Evolutionary conservation across 371 early-diverging fungal genomes (phyloP), one percentile per base, ranked within the genome.

Genomic region (Mortierella polycephala): DNA sequence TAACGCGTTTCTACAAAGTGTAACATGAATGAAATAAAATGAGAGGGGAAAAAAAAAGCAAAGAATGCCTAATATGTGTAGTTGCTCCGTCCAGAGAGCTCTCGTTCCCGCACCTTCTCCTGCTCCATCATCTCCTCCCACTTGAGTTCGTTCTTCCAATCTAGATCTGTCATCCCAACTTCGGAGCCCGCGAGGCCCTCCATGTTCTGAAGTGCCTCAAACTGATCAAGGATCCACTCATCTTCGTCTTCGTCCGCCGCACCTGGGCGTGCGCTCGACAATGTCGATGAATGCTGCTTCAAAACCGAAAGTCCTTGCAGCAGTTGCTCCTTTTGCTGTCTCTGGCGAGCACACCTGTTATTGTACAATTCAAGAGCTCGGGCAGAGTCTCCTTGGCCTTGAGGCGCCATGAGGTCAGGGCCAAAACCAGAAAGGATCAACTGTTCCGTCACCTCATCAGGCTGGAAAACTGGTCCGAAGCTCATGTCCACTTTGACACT

Each of bases 41-140:
- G n/a, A n/a, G n/a, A n/a, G n/a, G 30, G 30, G 30, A 4, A 4
- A 4, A 30, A 30, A 30, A 30, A 1, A 30, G 30, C 30, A 30
- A 30, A 30, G 4, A 30, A 4, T 30, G 30, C 4, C 30, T 30
- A 30, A 30, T 30, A 30, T 30, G 30, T 30, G 4, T 30, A 30
- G 4, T 4, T 30, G 30, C 30, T 30, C 37, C 57, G 56, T 46
- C 75, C 75, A 62, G 63, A 66, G 37, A 75, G 67, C 49, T 66
- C 75, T 9, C 70, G 66, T 40, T 70, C 75, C 16, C 71, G 61
- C 2, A 42, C 53, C 46, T 20, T 63, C 63, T 75, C 75, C 21
- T 59, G 45, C 59, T 70, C 75, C 70, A 69, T 69, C 60, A 61
- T 47, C 60, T 75, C 75, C 47, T 75, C 75, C 75, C 75, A 75